phyloP scores from a whole-genome alignment of 202 grass and related monocot species.

The Panicum virgatum region DNA sequence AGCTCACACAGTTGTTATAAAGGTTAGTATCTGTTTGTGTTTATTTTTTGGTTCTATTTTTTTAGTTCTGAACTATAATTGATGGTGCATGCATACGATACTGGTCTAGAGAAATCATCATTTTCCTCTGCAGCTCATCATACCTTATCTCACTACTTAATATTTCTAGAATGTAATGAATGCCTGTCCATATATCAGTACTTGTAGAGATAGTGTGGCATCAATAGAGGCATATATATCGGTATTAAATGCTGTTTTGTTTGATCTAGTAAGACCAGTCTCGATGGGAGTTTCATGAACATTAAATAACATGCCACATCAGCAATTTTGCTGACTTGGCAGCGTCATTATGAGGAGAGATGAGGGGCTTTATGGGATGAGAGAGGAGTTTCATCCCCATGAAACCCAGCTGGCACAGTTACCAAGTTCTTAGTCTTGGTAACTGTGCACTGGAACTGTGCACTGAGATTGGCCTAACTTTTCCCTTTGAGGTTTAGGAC shows the following conservation, averaged over 20 bases:
- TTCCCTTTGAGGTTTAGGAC: background rate
- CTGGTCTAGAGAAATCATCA: background rate
- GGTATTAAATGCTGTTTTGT: constrained; percentile 1
- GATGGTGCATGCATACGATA: background rate
- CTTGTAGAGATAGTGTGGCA: constrained; percentile 21
- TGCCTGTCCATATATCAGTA: constrained; percentile 20
- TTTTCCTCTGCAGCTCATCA: constrained; percentile 13
- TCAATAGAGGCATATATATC: background rate
- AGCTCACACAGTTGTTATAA: constrained; percentile 98
- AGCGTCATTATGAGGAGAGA: too few relatives aligned
- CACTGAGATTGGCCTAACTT: too few relatives aligned
- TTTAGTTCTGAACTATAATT: constrained; percentile 1
- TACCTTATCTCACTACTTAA: constrained; percentile 1
- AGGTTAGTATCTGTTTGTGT: constrained; percentile 49
- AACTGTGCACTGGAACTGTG: too few relatives aligned
- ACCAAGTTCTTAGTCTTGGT: too few relatives aligned
- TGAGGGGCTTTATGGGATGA: too few relatives aligned
- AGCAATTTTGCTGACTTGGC: too few relatives aligned
- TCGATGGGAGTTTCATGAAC: too few relatives aligned
- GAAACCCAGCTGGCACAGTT: too few relatives aligned
- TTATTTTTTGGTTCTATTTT: background rate
- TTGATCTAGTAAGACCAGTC: constrained; percentile 10
- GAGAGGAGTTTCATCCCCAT: too few relatives aligned
- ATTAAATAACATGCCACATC: too few relatives aligned
- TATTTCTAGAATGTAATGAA: constrained; percentile 28